Conservation (phyloP, 2,329 filamentous ascomycete genomes). For the Colletotrichum sp. region DNA sequence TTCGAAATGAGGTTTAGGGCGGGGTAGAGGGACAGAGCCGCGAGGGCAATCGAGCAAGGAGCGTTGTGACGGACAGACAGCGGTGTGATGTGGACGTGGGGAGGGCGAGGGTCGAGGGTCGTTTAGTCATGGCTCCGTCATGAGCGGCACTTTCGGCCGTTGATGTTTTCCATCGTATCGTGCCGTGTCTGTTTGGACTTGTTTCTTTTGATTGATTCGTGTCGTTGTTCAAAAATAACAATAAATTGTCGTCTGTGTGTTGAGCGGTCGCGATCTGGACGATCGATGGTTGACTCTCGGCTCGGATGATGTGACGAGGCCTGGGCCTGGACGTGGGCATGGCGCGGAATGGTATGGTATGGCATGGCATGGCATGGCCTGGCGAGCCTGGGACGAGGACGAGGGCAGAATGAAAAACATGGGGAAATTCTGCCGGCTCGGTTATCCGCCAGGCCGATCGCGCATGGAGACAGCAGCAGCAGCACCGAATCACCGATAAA, state of each 20-base stretch:
- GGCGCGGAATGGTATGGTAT: background rate
- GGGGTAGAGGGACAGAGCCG: conserved; percentile 12
- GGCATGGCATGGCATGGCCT: background rate
- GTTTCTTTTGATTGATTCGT: background rate
- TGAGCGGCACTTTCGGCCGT: background rate
- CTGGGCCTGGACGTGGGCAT: background rate
- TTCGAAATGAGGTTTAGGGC: conserved; percentile 13
- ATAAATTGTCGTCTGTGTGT: background rate
- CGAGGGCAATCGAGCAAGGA: background rate
- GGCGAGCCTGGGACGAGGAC: background rate
- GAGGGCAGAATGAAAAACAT: background rate
- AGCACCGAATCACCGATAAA: background rate
- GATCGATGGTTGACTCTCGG: background rate
- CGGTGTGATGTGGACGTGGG: conserved; percentile 2
- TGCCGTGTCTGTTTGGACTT: background rate
- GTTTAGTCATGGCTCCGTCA: conserved; percentile 9
- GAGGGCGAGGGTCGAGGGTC: background rate
- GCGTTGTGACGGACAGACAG: conserved; percentile 2
- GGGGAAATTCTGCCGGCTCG: background rate
- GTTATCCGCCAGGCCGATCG: background rate
- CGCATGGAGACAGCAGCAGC: background rate
- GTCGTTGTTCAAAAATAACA: background rate
- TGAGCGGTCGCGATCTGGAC: background rate
- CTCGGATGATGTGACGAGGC: background rate
- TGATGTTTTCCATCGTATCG: background rate